Percentiles rank a stretch among this genome's conserved stretches.
Evolutionary conservation across 2,329 filamentous ascomycete genomes (phyloP).

Genomic region (Aspergillus floridensis): DNA sequence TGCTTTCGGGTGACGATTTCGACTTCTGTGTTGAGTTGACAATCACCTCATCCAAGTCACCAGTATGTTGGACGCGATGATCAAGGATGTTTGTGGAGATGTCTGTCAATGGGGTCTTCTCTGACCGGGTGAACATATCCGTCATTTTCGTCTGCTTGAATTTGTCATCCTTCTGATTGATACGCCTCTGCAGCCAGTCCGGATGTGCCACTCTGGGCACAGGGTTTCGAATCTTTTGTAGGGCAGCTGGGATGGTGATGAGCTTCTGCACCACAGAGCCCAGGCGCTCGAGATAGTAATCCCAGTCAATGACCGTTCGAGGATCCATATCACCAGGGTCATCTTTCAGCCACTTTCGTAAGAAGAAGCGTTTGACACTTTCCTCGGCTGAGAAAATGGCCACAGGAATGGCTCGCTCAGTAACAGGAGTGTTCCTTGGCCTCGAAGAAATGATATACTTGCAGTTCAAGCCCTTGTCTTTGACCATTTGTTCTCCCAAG

Average conservation of each 20-base stretch:
- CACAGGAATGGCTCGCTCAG: conserved; percentile 88
- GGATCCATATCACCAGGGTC: conserved; percentile 90
- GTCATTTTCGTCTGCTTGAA: conserved; percentile 99
- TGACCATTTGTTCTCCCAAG: conserved; percentile 96
- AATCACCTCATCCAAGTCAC: conserved; percentile 71
- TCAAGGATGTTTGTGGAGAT: conserved; percentile 63
- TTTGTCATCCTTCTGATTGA: conserved; percentile 92
- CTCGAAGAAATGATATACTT: conserved; percentile 96
- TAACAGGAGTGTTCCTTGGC: conserved; percentile 86
- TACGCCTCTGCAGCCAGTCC: conserved; percentile 91
- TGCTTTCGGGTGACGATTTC: conserved; percentile 59
- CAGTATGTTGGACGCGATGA: conserved; percentile 53
- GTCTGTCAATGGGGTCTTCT: conserved; percentile 69
- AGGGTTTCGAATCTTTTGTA: conserved; percentile 92
- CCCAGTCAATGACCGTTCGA: conserved; percentile 86
- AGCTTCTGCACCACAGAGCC: conserved; percentile 98
- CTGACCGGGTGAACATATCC: conserved; percentile 68
- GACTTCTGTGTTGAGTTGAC: conserved; percentile 69
- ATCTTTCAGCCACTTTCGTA: conserved; percentile 94
- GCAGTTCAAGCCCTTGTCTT: conserved; percentile 98
- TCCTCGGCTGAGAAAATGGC: conserved; percentile 96
- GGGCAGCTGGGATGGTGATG: conserved; percentile 93
- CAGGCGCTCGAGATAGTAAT: conserved; percentile 93
- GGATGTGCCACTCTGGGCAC: conserved; percentile 91
- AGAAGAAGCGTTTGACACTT: conserved; percentile 78